A percentile compares a stretch with the other conserved stretches of the same genome.
These are phyloP conservation scores for Cyclanthera cordifolia DNA, from an alignment of 306 rosid genomes.

Conservation along the genomic window DNA sequence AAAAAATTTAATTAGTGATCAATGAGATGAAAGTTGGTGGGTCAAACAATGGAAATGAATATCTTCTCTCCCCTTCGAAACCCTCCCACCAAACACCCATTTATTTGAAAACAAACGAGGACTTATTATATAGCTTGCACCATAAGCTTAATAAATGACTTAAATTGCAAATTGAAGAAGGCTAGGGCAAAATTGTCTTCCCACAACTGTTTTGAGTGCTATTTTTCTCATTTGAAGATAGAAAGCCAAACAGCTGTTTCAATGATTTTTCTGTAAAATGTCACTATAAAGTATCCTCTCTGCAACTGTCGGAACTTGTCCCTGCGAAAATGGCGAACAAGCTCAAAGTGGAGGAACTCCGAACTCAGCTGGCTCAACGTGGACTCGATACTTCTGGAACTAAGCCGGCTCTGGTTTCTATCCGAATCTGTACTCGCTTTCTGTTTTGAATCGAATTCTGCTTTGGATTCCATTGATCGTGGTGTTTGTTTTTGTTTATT, in stretches of 20 bases:
- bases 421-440: not conserved
- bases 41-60: too few relatives aligned
- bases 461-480: not conserved
- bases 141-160: not conserved
- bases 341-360: slow-evolving; percentile 67
- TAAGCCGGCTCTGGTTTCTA: slow-evolving; percentile 52
- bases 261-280: not conserved
- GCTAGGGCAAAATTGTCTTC: not conserved
- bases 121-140: too few relatives aligned
- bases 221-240: not conserved
- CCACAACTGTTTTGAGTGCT: not conserved
- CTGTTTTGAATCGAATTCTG: not conserved
- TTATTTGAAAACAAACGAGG: too few relatives aligned
- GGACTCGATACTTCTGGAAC: slow-evolving; percentile 58
- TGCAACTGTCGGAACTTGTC: not conserved
- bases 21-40: too few relatives aligned
- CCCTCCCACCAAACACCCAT: too few relatives aligned
- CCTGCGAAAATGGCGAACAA: slow-evolving; percentile 39
- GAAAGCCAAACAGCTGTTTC: not conserved
- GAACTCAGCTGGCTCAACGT: slow-evolving; percentile 51
- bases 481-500: not conserved
- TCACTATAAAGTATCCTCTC: not conserved
- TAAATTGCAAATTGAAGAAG: not conserved
- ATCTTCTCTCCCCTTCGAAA: too few relatives aligned
- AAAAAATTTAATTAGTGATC: too few relatives aligned